Percentiles rank a stretch among this genome's conserved stretches.
Conservation (phyloP, 225 moss, liverwort and hornwort genomes). For the Bryoerythrophyllum caledonicum region DNA sequence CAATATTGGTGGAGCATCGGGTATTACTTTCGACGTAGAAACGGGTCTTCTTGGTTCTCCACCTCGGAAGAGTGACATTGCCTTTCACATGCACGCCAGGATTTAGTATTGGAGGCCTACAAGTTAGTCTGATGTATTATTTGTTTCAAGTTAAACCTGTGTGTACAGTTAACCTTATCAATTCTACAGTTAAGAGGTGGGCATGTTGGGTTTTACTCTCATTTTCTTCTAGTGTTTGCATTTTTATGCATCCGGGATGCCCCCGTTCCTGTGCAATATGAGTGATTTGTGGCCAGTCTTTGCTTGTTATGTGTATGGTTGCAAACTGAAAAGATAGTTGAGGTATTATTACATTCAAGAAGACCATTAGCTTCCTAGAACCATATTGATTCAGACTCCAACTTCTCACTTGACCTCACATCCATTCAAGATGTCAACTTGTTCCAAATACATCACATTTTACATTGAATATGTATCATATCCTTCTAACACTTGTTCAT, state of each 20-base stretch:
- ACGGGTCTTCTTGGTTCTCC: background rate
- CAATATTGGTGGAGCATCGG: background rate
- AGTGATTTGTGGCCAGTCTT: background rate
- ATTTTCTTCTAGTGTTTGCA: background rate
- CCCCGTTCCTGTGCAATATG: background rate
- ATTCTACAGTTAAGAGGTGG: background rate
- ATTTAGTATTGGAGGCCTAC: background rate
- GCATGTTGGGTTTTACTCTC: background rate
- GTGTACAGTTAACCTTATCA: background rate
- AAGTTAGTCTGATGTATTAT: background rate
- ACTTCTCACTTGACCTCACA: too few species aligned
- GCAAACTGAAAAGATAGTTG: background rate
- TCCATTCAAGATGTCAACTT: too few species aligned
- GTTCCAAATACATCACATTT: too few species aligned
- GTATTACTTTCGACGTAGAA: background rate
- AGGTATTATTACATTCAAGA: background rate
- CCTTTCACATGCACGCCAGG: background rate
- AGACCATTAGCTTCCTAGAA: too few species aligned
- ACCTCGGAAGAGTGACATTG: background rate
- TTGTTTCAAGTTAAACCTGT: background rate
- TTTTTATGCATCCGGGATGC: background rate
- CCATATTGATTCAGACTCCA: too few species aligned
- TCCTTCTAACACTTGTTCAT: too few species aligned
- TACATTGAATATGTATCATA: too few species aligned
- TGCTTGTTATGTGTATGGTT: background rate